Base-by-base conservation (phyloP, 208 protist genomes). In the Crithidia thermophila region DNA sequence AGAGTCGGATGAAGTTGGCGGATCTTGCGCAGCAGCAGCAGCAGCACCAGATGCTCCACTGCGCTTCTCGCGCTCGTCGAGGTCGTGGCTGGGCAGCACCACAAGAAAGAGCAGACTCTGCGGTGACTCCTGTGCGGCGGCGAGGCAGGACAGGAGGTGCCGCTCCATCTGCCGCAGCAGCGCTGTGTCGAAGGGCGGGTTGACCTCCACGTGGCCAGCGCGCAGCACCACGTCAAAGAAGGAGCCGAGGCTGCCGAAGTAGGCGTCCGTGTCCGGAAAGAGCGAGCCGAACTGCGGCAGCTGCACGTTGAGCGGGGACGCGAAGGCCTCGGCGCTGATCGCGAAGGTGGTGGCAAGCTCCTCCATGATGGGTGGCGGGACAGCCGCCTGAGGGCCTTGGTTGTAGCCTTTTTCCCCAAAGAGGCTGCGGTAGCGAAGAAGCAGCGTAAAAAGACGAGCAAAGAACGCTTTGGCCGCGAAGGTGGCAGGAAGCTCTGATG, bases 201-300 rank as follows among this genome's bases (percentile, higher is more conserved):
- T 88, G 21, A 88, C 84, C 75, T 97, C 88, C 52, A 84, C 86
- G 37, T 84, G 82, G 18, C 69, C 84, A 27, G 59, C 23, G 14
- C 50, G 46, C n/a, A 89, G 27, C 25, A 69, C n/a, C n/a, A 94
- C 36, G 56, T 95, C 85, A 66, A 97, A 95, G 74, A 96, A 96
- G 20, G 82, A 84, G 37, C 93, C 93, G 18, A 79, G 28, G 39
- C 71, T 85, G n/a, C 89, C 89, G 71, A 96, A 97, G 31, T 59
- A 77, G 1, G 28, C 42, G 67, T 97, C 93, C 5, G 81, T 92
- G 63, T 97, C 93, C 0, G 87, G 79, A 49, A 97, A 97, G 1
- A 91, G 66, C 39, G 86, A 94, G 56, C 82, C 86, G 64, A 84
- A 97, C 42, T 62, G 67, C 3, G 68, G 67, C 51, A 94, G 83